A percentile compares a stretch with the other conserved stretches of the same genome.
phyloP scores from a whole-genome alignment of 1,284 basidiomycete genomes.

The Sanghuangporus weigelae region DNA sequence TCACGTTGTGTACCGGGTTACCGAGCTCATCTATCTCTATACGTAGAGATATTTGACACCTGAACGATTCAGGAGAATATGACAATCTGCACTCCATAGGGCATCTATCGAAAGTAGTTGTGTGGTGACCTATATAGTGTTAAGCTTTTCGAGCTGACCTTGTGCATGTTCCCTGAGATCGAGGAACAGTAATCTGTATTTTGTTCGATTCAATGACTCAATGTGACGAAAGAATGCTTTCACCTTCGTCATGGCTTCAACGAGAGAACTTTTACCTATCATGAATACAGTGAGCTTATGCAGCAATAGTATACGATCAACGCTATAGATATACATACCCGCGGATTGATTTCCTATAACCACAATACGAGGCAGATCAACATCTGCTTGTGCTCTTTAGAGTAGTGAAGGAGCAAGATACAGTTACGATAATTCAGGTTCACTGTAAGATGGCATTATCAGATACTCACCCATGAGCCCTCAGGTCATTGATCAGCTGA shows the following conservation, averaged over 20 bases:
- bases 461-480: slow-evolving; percentile 23
- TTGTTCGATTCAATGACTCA: slow-evolving; percentile 25
- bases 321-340: slow-evolving; percentile 24
- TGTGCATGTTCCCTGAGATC: neutral
- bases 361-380: slow-evolving; percentile 33
- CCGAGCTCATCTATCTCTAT: slow-evolving; percentile 29
- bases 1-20: slow-evolving; percentile 24
- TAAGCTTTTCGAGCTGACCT: slow-evolving; percentile 1
- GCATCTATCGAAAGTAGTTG: slow-evolving; percentile 34
- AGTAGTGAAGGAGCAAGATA: neutral
- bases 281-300: neutral
- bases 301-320: neutral
- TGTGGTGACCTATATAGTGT: slow-evolving; percentile 17
- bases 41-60: slow-evolving; percentile 34
- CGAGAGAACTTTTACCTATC: slow-evolving; percentile 25
- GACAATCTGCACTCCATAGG: slow-evolving; percentile 39
- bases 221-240: neutral
- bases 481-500: slow-evolving; percentile 23
- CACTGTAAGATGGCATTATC: neutral
- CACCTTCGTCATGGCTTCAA: slow-evolving; percentile 38
- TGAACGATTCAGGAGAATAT: slow-evolving; percentile 28
- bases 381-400: slow-evolving; percentile 29
- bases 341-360: slow-evolving; percentile 40
- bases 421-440: too few species aligned
- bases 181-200: slow-evolving; percentile 1